A percentile compares a stretch with the other conserved stretches of the same genome.
phyloP scores from a whole-genome alignment of 2,329 filamentous ascomycete genomes.

The Torrubiellomyces zombiae region DNA sequence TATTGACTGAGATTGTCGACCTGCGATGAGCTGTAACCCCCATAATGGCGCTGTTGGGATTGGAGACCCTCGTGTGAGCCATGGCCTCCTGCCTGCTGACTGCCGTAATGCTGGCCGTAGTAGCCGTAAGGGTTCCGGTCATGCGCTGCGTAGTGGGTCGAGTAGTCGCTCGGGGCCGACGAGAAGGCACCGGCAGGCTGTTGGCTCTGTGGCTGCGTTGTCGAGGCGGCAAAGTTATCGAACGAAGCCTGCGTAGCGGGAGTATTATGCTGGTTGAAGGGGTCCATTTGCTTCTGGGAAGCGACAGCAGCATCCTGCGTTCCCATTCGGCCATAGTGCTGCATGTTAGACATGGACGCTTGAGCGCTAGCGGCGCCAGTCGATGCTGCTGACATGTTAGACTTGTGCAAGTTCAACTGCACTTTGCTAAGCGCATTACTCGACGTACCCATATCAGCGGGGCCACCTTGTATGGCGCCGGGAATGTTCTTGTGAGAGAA shows the following conservation, averaged over 20 bases:
- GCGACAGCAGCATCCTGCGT: slow-evolving; percentile 42
- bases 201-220: slow-evolving; percentile 39
- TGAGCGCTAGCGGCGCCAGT: slow-evolving; percentile 15
- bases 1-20: slow-evolving; percentile 51
- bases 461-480: slow-evolving; percentile 23
- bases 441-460: slow-evolving; percentile 16
- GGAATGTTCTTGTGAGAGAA: slow-evolving; percentile 41
- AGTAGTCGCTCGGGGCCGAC: slow-evolving; percentile 63
- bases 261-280: slow-evolving; percentile 60
- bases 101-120: slow-evolving; percentile 46
- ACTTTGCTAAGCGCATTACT: too few species aligned
- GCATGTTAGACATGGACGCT: slow-evolving; percentile 38
- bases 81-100: slow-evolving; percentile 39
- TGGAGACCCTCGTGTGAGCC: slow-evolving; percentile 58
- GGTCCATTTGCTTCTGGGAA: slow-evolving; percentile 71
- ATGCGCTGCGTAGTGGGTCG: slow-evolving; percentile 67
- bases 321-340: slow-evolving; percentile 55
- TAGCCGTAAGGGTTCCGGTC: slow-evolving; percentile 67
- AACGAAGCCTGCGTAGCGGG: slow-evolving; percentile 35
- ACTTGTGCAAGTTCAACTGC: too few species aligned
- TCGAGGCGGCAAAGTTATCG: slow-evolving; percentile 43
- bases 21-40: slow-evolving; percentile 54
- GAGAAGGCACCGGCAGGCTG: slow-evolving; percentile 51
- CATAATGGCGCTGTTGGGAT: slow-evolving; percentile 57
- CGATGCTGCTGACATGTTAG: slow-evolving; percentile 11